These are phyloP conservation scores for Fusarium sp. DNA, from an alignment of 2,329 filamentous ascomycete genomes.

Conservation along the genomic window DNA sequence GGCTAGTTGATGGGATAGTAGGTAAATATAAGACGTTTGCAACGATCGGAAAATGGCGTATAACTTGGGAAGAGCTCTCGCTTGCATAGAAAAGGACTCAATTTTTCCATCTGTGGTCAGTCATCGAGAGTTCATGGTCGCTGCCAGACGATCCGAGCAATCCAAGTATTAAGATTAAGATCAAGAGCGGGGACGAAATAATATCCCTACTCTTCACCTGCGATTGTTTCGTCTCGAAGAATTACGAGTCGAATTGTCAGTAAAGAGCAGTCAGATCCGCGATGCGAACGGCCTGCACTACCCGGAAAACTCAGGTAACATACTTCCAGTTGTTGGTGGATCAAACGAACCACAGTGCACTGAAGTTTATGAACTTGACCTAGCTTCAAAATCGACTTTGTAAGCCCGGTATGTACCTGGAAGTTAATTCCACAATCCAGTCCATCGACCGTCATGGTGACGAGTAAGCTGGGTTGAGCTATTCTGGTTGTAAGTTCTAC, in stretches of 20 bases:
- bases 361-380: not conserved
- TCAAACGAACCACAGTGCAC: not conserved
- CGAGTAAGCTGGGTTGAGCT: not conserved
- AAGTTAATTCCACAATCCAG: not conserved
- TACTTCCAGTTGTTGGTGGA: rapidly evolving
- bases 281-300: not conserved
- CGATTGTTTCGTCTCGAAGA: not conserved
- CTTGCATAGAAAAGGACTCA: not conserved
- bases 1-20: too few species aligned
- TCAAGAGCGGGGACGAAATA: not conserved
- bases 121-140: not conserved
- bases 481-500: not conserved
- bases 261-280: not conserved
- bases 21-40: too few species aligned
- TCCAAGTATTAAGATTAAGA: not conserved
- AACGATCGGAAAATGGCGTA: too few species aligned
- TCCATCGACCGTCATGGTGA: not conserved
- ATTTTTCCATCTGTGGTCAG: not conserved
- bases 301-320: not conserved
- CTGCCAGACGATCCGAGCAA: not conserved
- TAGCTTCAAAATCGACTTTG: not conserved
- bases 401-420: not conserved
- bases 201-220: not conserved
- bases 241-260: not conserved
- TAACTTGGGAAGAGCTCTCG: not conserved